A percentile compares a stretch with the other conserved stretches of the same genome.
Conservation (phyloP, 352 stramenopile species). For the Globisporangium perplexum region DNA sequence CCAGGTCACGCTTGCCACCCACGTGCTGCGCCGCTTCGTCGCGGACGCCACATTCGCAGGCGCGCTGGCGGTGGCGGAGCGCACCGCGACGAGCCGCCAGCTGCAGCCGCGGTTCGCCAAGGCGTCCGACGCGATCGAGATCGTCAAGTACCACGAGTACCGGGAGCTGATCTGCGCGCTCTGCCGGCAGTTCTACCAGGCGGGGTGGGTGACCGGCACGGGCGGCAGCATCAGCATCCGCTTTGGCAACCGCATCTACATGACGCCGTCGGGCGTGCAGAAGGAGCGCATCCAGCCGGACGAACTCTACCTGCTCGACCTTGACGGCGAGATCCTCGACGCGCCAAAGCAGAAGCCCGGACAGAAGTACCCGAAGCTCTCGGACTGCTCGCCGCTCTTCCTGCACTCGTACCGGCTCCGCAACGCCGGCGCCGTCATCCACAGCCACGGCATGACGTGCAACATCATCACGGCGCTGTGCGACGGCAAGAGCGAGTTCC, state of each 20-base stretch:
- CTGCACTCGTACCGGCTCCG: conserved; percentile 89
- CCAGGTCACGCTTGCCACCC: conserved; percentile 18
- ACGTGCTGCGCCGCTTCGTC: conserved; percentile 44
- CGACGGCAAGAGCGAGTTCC: conserved; percentile 75
- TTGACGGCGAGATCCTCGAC: conserved; percentile 75
- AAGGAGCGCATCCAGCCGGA: conserved; percentile 95
- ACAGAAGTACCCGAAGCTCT: conserved; percentile 76
- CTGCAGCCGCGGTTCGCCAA: conserved; percentile 35
- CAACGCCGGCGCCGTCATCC: conserved; percentile 63
- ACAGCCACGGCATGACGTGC: conserved; percentile 80
- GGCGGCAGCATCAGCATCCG: conserved; percentile 93
- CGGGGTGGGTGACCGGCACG: conserved; percentile 94
- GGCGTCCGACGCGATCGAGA: conserved; percentile 35
- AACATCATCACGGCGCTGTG: conserved; percentile 90
- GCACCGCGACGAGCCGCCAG: conserved; percentile 3
- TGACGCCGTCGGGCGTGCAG: conserved; percentile 94
- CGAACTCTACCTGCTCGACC: conserved; percentile 93
- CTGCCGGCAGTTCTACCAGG: conserved; percentile 70
- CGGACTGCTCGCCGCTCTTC: conserved; percentile 93
- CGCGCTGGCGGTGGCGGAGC: conserved; percentile 13
- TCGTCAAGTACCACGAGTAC: conserved; percentile 30
- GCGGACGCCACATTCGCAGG: conserved; percentile 15
- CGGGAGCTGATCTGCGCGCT: conserved; percentile 68
- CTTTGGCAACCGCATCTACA: conserved; percentile 91
- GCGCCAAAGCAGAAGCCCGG: conserved; percentile 35